These are phyloP conservation scores for Coniochaeta sp. DNA, from an alignment of 2,329 filamentous ascomycete species.

Conservation along the genomic window DNA sequence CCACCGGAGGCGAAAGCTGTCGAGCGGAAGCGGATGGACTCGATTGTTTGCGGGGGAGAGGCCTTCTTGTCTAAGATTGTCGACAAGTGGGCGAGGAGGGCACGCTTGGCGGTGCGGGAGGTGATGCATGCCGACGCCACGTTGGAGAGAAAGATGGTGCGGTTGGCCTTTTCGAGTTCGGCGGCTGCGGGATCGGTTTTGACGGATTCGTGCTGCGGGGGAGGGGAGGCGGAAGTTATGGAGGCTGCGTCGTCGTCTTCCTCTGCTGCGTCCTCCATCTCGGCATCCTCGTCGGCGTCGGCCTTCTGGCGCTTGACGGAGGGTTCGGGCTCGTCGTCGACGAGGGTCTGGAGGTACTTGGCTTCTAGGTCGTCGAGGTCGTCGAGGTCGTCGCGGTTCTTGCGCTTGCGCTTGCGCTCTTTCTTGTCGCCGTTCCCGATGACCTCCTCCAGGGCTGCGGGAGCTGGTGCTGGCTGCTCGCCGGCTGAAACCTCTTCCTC, in stretches of 20 bases:
- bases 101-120: slow-evolving; percentile 74
- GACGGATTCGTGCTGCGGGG: slow-evolving; percentile 45
- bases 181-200: slow-evolving; percentile 43
- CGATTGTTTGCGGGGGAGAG: slow-evolving; percentile 61
- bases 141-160: slow-evolving; percentile 91
- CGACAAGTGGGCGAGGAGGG: slow-evolving; percentile 67
- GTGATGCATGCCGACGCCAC: slow-evolving; percentile 78
- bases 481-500: slow-evolving; percentile 29
- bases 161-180: slow-evolving; percentile 76
- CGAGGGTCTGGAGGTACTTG: slow-evolving; percentile 61
- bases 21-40: slow-evolving; percentile 91
- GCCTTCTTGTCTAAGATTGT: slow-evolving; percentile 57
- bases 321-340: slow-evolving; percentile 46
- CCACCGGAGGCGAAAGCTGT: slow-evolving; percentile 71
- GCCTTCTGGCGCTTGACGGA: slow-evolving; percentile 48
- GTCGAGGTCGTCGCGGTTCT: slow-evolving; percentile 51
- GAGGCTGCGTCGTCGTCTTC: slow-evolving; percentile 23
- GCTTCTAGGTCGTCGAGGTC: slow-evolving; percentile 66
- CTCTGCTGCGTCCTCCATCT: slow-evolving; percentile 29
- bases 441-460: slow-evolving; percentile 25
- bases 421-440: slow-evolving; percentile 35
- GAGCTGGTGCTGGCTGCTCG: slow-evolving; percentile 26
- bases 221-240: slow-evolving; percentile 10
- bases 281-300: slow-evolving; percentile 32
- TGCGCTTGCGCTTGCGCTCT: slow-evolving; percentile 60